These are phyloP conservation scores for Cercospora janseana DNA, from an alignment of 2,329 filamentous ascomycete species.

Conservation along the genomic window DNA sequence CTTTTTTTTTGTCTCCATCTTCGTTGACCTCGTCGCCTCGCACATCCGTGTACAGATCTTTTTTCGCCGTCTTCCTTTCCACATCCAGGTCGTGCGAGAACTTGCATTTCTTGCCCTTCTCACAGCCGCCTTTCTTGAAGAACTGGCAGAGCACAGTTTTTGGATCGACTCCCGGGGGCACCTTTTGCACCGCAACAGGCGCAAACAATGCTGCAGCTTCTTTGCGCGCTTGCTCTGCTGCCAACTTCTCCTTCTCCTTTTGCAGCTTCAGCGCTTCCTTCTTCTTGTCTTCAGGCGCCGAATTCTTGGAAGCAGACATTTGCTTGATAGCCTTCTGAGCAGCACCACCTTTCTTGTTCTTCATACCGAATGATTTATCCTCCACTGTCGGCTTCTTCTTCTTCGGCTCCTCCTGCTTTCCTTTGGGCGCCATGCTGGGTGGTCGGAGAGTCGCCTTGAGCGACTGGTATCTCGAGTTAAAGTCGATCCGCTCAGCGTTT, in stretches of 20 bases:
- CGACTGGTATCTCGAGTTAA: conserved; percentile 7
- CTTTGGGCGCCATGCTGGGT: conserved; percentile 70
- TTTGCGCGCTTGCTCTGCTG: conserved; percentile 77
- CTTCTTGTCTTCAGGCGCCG: conserved; percentile 80
- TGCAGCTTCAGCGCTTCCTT: conserved; percentile 64
- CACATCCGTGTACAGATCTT: conserved; percentile 82
- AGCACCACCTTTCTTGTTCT: conserved; percentile 95
- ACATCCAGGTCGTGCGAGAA: conserved; percentile 89
- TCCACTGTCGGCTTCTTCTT: conserved; percentile 65
- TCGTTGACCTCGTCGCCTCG: conserved; percentile 69
- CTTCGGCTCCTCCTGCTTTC: conserved; percentile 48
- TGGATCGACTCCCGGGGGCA: conserved; percentile 94
- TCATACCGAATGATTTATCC: conserved; percentile 99
- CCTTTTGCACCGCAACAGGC: conserved; percentile 93
- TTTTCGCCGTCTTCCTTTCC: conserved; percentile 91
- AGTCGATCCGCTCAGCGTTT: conserved; percentile 13
- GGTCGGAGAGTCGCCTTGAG: conserved; percentile 9
- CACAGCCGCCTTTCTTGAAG: conserved; percentile 94
- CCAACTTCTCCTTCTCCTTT: conserved; percentile 84
- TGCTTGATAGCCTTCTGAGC: conserved; percentile 90
- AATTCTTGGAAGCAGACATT: conserved; percentile 69
- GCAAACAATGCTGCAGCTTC: conserved; percentile 83
- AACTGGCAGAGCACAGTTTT: conserved; percentile 97
- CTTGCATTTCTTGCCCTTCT: conserved; percentile 96
- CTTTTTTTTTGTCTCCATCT: conserved; percentile 69